Percentiles rank a stretch among this genome's conserved stretches.
Conservation (phyloP, 106 monocot genomes). For the Vanilla planifolia region DNA sequence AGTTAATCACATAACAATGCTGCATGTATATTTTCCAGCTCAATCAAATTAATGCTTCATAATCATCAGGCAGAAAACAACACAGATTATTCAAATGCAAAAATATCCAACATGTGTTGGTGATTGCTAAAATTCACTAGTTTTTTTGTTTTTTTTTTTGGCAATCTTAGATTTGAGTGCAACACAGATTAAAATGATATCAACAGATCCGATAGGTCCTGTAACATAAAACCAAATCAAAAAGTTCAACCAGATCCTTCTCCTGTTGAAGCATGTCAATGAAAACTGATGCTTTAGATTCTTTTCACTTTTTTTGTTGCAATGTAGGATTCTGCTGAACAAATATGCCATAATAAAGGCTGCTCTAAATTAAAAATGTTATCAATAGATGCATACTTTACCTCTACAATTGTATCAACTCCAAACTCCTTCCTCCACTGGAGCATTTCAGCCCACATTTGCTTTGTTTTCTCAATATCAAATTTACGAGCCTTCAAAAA, state of each 20-base stretch:
- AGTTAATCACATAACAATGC: neutral
- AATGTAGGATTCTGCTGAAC: neutral
- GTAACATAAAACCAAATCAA: neutral
- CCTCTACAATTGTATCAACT: constrained; percentile 47
- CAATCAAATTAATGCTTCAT: neutral
- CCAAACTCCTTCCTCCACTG: constrained; percentile 59
- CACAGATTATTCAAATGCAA: neutral
- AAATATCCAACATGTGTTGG: neutral
- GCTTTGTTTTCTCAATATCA: constrained; percentile 64
- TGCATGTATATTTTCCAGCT: neutral
- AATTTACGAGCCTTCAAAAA: constrained; percentile 64
- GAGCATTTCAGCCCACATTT: constrained; percentile 69
- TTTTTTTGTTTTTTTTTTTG: neutral
- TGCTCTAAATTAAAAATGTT: neutral
- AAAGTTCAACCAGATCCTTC: neutral
- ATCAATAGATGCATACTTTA: constrained; percentile 3
- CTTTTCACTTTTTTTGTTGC: neutral
- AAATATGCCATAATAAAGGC: neutral
- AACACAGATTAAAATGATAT: neutral
- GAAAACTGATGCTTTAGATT: neutral
- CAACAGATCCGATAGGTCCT: neutral
- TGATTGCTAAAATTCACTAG: neutral
- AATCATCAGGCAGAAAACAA: neutral
- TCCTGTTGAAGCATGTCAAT: neutral
- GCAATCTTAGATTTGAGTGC: neutral